Evolutionary conservation across 805 yeast species (phyloP).

Genomic region (Yamadazyma akitaensis): DNA sequence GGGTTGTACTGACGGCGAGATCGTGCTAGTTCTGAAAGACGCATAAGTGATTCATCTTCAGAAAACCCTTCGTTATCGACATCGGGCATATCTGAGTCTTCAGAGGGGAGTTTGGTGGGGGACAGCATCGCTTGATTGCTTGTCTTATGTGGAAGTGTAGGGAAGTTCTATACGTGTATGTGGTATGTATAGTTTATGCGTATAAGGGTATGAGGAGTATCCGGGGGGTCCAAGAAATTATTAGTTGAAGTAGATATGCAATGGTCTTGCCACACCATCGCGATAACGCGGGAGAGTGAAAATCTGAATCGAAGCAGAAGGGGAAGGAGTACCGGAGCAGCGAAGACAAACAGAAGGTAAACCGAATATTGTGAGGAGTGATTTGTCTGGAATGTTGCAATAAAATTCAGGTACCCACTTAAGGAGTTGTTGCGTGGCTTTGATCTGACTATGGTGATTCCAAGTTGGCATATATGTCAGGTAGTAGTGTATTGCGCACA

Average conservation of each 20-base stretch:
- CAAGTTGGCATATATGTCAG: no score
- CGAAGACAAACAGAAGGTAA: no score
- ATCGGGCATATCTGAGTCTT: conserved; percentile 10
- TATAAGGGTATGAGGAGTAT: not conserved
- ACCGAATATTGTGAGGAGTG: no score
- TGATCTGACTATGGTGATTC: no score
- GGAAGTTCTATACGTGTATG: not conserved
- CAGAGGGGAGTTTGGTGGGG: not conserved
- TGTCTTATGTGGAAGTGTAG: not conserved
- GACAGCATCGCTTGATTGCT: not conserved
- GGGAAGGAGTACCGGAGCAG: not conserved
- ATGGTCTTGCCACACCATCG: not conserved
- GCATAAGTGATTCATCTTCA: conserved; percentile 27
- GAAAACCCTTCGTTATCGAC: conserved; percentile 4
- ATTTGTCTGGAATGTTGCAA: no score
- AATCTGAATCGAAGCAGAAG: not conserved
- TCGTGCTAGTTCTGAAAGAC: conserved; percentile 38
- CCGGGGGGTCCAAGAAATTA: not conserved
- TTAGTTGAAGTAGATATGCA: not conserved
- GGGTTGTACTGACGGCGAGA: conserved; percentile 10
- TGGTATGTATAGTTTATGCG: not conserved
- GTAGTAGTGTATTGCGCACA: no score
- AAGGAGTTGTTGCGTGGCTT: no score
- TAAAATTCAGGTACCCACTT: no score
- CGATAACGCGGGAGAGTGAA: not conserved